Evolutionary conservation across 768 basidiomycete species (phyloP).

Genomic region (Filobasidium wieringae): DNA sequence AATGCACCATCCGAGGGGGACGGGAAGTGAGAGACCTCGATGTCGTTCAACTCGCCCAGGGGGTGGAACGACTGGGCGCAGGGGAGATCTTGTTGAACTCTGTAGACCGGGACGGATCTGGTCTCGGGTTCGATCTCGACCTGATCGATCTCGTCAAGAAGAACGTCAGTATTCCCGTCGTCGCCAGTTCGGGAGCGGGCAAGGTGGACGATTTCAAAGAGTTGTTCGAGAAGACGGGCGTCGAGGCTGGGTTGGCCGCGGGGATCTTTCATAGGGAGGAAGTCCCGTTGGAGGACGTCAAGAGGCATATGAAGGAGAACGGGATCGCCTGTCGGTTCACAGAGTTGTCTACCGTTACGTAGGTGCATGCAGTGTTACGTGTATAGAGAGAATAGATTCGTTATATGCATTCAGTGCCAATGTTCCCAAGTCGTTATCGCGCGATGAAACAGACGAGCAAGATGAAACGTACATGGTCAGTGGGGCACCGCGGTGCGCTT

Average conservation of each 20-base stretch:
- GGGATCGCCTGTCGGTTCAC: constrained; percentile 25
- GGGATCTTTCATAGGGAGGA: constrained; percentile 92
- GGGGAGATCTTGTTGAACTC: constrained; percentile 92
- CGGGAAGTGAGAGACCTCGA: constrained; percentile 72
- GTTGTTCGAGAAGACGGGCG: constrained; percentile 65
- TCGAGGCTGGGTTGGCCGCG: constrained; percentile 86
- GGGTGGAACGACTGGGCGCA: constrained; percentile 80
- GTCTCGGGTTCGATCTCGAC: constrained; percentile 79
- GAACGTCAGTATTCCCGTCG: constrained; percentile 75
- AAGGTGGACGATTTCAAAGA: constrained; percentile 68
- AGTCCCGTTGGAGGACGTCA: constrained; percentile 72
- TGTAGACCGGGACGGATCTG: constrained; percentile 91
- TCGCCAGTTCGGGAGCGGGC: constrained; percentile 91
- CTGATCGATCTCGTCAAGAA: constrained; percentile 63
- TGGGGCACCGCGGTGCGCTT: too few relatives aligned
- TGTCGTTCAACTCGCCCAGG: constrained; percentile 77
- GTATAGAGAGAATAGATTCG: too few relatives aligned
- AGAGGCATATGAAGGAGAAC: constrained; percentile 41
- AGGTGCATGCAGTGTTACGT: too few relatives aligned
- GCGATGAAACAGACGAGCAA: too few relatives aligned
- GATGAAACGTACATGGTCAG: too few relatives aligned
- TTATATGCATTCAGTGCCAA: too few relatives aligned
- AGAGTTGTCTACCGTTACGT: constrained; percentile 9
- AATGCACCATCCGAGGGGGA: constrained; percentile 91
- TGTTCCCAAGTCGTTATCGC: too few relatives aligned